Percentiles rank a stretch among this genome's conserved stretches.
Evolutionary conservation across 352 stramenopile genomes (phyloP).

Genomic region (Globisporangium nunn): DNA sequence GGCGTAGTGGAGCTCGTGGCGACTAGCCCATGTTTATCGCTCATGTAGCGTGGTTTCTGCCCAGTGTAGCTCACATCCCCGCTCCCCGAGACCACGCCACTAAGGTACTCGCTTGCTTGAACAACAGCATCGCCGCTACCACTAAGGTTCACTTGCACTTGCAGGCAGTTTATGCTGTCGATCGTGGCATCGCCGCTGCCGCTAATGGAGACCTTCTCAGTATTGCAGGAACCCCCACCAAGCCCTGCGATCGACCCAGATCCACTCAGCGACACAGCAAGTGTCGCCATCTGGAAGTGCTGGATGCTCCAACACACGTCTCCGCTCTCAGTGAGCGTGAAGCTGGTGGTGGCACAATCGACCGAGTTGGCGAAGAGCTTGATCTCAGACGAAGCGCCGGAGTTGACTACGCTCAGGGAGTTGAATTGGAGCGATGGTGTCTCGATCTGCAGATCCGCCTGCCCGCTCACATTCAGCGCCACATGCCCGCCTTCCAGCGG

Average conservation of each 20-base stretch:
- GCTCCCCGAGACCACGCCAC: slow-evolving; percentile 12
- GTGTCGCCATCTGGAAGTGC: not conserved
- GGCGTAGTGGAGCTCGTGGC: not conserved
- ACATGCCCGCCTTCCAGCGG: not conserved
- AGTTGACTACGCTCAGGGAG: not conserved
- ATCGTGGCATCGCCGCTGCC: slow-evolving; percentile 1
- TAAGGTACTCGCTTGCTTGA: slow-evolving; percentile 17
- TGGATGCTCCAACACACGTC: slow-evolving; percentile 1
- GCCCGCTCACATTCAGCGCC: not conserved
- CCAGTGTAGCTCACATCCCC: slow-evolving; percentile 6
- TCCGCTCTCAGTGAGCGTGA: not conserved
- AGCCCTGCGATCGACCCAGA: not conserved
- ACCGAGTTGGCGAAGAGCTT: not conserved
- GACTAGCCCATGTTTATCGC: slow-evolving; percentile 2
- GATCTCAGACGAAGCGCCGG: not conserved
- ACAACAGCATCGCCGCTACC: slow-evolving; percentile 20
- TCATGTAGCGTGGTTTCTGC: not conserved
- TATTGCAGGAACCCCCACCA: not conserved
- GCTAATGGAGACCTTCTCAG: not conserved
- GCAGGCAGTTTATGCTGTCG: slow-evolving; percentile 15
- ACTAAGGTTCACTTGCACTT: slow-evolving; percentile 13
- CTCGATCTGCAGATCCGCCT: slow-evolving; percentile 3
- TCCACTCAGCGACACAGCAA: not conserved
- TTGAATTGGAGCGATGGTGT: not conserved
- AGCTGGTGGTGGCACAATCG: not conserved